Evolutionary conservation across 2,329 filamentous ascomycete genomes (phyloP).

Genomic region (Cytospora piceicola): DNA sequence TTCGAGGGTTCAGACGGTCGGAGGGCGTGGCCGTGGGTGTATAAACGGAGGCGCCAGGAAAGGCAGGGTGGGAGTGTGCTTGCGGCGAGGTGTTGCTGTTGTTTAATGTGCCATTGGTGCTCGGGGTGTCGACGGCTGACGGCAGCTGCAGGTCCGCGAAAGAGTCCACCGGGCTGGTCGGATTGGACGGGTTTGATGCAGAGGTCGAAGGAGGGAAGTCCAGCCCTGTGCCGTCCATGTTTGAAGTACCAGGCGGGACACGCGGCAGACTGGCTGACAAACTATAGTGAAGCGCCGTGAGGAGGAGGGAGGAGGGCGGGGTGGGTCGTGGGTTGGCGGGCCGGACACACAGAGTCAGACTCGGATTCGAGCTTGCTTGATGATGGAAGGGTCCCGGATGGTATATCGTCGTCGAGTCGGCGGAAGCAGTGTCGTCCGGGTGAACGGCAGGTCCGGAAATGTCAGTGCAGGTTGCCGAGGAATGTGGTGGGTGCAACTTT

Average conservation of each 20-base stretch:
- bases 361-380: neutral
- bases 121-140: slow-evolving; percentile 17
- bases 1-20: slow-evolving; percentile 33
- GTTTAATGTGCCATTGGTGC: slow-evolving; percentile 19
- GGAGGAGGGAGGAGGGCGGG: too few relatives aligned
- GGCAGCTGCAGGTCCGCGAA: slow-evolving; percentile 34
- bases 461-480: neutral
- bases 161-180: slow-evolving; percentile 38
- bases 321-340: slow-evolving; percentile 1
- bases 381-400: neutral
- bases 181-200: slow-evolving; percentile 24
- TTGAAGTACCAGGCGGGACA: slow-evolving; percentile 4
- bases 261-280: neutral
- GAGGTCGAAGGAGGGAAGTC: slow-evolving; percentile 23
- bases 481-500: neutral
- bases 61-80: slow-evolving; percentile 32
- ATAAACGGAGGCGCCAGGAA: slow-evolving; percentile 37
- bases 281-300: slow-evolving; percentile 10
- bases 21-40: slow-evolving; percentile 35
- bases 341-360: slow-evolving; percentile 4
- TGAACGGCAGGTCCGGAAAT: neutral
- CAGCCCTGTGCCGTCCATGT: slow-evolving; percentile 25
- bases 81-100: slow-evolving; percentile 28
- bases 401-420: neutral
- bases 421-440: neutral